Evolutionary conservation across 2,329 filamentous ascomycete genomes (phyloP).

Genomic region (Colletotrichum australisinense): DNA sequence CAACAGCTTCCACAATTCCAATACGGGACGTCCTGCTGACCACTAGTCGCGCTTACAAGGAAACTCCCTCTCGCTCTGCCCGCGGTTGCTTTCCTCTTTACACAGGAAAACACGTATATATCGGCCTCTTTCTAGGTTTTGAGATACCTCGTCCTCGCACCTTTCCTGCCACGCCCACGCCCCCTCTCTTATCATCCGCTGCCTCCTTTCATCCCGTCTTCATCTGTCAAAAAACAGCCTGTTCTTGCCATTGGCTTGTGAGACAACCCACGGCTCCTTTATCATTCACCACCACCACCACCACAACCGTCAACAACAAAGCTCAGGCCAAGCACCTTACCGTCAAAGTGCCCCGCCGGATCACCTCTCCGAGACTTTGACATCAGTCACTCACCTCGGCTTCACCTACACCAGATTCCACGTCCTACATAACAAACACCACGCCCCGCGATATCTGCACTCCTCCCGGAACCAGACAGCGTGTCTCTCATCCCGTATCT

Average conservation of each 20-base stretch:
- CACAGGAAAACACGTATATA: constrained; percentile 24
- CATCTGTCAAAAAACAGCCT: constrained; percentile 6
- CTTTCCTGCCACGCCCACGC: not conserved
- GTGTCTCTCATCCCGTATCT: constrained; percentile 20
- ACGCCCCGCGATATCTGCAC: constrained; percentile 30
- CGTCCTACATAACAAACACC: constrained; percentile 2
- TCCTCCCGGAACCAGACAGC: constrained; percentile 25
- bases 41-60: constrained; percentile 26
- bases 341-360: constrained; percentile 26
- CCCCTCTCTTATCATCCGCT: not conserved
- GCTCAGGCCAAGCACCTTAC: not conserved
- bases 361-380: constrained; percentile 32
- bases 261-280: constrained; percentile 16
- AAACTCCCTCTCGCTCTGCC: constrained; percentile 20
- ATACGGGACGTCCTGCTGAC: constrained; percentile 27
- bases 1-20: constrained; percentile 23
- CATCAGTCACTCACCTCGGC: constrained; percentile 12
- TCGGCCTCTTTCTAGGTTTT: constrained; percentile 19
- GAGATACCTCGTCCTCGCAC: constrained; percentile 2
- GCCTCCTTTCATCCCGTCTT: constrained; percentile 27
- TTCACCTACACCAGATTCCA: not conserved
- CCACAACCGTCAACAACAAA: constrained; percentile 2
- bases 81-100: constrained; percentile 14
- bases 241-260: constrained; percentile 23
- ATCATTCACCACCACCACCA: not conserved